phyloP scores from a whole-genome alignment of 192 early-diverging fungal species.

The Coemansia sp. region DNA sequence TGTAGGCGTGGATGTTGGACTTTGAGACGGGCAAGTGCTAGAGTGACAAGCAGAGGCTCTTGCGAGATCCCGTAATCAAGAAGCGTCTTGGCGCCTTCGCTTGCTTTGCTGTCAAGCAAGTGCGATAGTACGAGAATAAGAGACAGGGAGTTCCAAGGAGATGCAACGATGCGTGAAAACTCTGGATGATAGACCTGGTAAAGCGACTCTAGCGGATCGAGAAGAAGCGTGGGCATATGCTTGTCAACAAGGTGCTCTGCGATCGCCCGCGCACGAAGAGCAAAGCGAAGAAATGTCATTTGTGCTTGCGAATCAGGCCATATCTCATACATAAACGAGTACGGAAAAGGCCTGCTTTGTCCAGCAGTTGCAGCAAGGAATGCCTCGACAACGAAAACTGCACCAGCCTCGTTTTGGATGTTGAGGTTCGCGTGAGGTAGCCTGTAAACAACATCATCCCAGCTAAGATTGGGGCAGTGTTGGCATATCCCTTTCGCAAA shows the following conservation, averaged over 20 bases:
- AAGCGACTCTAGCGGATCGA: conserved; percentile 49
- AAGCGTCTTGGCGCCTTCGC: conserved; percentile 48
- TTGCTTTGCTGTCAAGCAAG: conserved; percentile 47
- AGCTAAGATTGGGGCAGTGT: conserved; percentile 35
- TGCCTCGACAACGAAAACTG: conserved; percentile 39
- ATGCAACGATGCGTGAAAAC: conserved; percentile 44
- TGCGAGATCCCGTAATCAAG: conserved; percentile 43
- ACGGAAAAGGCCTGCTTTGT: conserved; percentile 49
- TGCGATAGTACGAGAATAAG: conserved; percentile 53
- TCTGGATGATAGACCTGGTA: conserved; percentile 50
- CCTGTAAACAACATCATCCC: conserved; percentile 55
- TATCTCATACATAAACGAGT: conserved; percentile 55
- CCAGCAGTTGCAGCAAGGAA: conserved; percentile 41
- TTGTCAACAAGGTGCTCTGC: conserved; percentile 43
- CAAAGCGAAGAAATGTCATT: conserved; percentile 41
- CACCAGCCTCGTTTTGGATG: conserved; percentile 40
- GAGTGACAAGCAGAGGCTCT: conserved; percentile 53
- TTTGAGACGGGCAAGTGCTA: conserved; percentile 54
- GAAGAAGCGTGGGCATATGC: conserved; percentile 44
- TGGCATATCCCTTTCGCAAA: conserved; percentile 38
- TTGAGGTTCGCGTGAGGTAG: conserved; percentile 35
- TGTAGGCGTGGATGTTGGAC: conserved; percentile 57
- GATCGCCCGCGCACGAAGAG: conserved; percentile 24
- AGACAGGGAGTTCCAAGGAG: conserved; percentile 58
- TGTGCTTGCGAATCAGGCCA: conserved; percentile 53